Evolutionary conservation across 176 grass and related monocot genomes (phyloP), one percentile per base, ranked within the genome.

Genomic region (Aegilops umbellulata): DNA sequence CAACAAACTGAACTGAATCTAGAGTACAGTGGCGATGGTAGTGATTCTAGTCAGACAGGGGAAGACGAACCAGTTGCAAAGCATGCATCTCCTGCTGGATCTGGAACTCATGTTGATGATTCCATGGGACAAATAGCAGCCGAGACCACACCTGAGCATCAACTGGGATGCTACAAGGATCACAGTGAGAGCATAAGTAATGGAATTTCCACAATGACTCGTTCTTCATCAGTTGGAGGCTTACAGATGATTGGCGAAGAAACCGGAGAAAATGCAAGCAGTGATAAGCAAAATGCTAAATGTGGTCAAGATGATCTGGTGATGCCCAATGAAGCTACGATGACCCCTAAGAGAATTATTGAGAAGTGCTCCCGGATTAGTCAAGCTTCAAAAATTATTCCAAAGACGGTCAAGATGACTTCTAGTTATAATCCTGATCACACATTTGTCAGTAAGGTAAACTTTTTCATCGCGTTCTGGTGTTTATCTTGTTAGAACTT

Each of bases 21-120:
- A 73, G 97, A 94, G 14, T 99, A 99, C 67, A 87, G 80, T 86
- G 88, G 94, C 11, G 97, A 99, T 72, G 97, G 92, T n/a, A 99
- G 94, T 62, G 88, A 91, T 89, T 99, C 97, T 88, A 95, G 94
- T 80, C 90, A 99, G 78, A 90, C 90, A 79, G 90, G 89, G 82
- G 97, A 96, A 86, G 82, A 82, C 36, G 91, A 86, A 85, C 74
- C 79, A 68, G 42, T 69, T 69, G 79, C 84, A 76, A 75, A 92
- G 74, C 38, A 80, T 29, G 82, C 78, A 88, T 67, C 61, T 31
- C 34, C 77, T 44, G 72, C 75, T 87, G 93, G 85, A 78, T 86
- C 77, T 73, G 70, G 41, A 89, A 75, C 65, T 67, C 74, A 60
- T 31, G 5, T 82, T 87, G 60, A 64, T 87, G 83, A 83, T 87